Evolutionary conservation across 768 basidiomycete species (phyloP).

Genomic region (Hydnum rufescens): DNA sequence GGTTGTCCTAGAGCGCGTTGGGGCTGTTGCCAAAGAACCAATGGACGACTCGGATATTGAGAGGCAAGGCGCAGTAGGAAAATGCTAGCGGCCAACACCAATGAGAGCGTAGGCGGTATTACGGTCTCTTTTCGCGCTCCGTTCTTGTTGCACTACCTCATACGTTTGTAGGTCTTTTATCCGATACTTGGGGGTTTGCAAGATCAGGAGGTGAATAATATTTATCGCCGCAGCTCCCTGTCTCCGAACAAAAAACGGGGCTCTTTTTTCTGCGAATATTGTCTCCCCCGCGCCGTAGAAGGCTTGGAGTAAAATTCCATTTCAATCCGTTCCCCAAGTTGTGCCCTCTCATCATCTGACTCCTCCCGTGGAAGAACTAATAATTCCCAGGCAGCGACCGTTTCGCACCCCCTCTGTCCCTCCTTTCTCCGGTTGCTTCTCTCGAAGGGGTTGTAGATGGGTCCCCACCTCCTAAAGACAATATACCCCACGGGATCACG

Average conservation of each 20-base stretch:
- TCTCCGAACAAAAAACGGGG: not conserved
- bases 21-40: constrained; percentile 35
- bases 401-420: not conserved
- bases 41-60: constrained; percentile 18
- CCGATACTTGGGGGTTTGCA: constrained; percentile 77
- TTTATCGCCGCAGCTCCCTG: constrained; percentile 1
- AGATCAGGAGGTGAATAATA: constrained; percentile 65
- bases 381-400: no score
- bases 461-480: constrained; percentile 21
- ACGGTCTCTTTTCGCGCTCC: constrained; percentile 45
- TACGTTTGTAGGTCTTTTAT: constrained; percentile 59
- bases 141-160: not conserved
- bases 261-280: constrained; percentile 22
- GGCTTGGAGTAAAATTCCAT: constrained; percentile 93
- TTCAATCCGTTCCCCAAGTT: constrained; percentile 92
- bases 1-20: constrained; percentile 56
- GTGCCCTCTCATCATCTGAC: no score
- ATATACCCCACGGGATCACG: constrained; percentile 65
- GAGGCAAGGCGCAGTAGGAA: constrained; percentile 67
- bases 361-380: no score
- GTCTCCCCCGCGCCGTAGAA: constrained; percentile 95
- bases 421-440: constrained; percentile 21
- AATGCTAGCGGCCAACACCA: constrained; percentile 93
- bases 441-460: not conserved
- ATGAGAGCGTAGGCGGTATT: constrained; percentile 69